Evolutionary conservation across 148 eudicot species (phyloP).

Genomic region (Vaccinium corymbosum): DNA sequence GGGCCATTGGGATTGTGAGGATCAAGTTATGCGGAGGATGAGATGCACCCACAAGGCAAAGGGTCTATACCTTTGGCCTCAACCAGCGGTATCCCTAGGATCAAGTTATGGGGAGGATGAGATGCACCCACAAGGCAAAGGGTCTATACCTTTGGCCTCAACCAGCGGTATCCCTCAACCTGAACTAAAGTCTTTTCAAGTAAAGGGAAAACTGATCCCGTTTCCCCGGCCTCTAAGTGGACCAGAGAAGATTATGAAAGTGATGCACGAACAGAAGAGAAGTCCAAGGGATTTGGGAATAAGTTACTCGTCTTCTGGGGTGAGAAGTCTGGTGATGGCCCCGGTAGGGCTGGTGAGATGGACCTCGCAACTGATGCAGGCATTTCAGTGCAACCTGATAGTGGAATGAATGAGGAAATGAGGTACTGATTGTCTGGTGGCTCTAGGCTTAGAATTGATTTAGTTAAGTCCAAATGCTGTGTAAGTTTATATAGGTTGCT

Average conservation of each 20-base stretch:
- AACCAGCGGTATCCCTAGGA: conserved; percentile 15
- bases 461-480: too few relatives aligned
- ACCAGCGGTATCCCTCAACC: conserved; percentile 40
- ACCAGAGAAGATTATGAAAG: conserved; percentile 87
- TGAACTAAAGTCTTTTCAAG: conserved; percentile 42
- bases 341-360: conserved; percentile 38
- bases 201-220: conserved; percentile 49
- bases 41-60: conserved; percentile 31
- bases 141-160: too few relatives aligned
- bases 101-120: too few relatives aligned
- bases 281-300: conserved; percentile 67
- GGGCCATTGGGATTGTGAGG: conserved; percentile 38
- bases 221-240: conserved; percentile 92
- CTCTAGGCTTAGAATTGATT: too few relatives aligned
- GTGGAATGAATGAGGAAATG: conserved; percentile 68
- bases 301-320: conserved; percentile 90
- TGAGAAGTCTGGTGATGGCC: conserved; percentile 64
- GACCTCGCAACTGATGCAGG: conserved; percentile 43
- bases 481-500: too few relatives aligned
- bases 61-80: conserved; percentile 35
- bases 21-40: conserved; percentile 45
- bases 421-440: conserved; percentile 37
- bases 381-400: conserved; percentile 56
- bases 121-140: too few relatives aligned
- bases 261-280: conserved; percentile 58